Evolutionary conservation across 225 moss, liverwort and hornwort genomes (phyloP).

Genomic region (Asterella californica): DNA sequence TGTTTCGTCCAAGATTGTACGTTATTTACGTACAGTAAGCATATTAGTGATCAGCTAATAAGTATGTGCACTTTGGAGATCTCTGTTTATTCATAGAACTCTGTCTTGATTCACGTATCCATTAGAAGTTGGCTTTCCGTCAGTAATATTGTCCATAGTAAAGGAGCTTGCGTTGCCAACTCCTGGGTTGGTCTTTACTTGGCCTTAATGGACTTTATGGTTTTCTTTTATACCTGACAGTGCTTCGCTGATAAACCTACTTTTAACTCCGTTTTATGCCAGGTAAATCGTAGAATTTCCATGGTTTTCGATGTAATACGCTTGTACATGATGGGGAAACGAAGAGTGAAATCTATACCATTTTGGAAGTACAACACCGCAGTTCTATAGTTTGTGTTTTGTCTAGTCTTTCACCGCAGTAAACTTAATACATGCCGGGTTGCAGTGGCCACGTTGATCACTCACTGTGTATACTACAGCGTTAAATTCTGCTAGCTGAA

Average conservation of each 20-base stretch:
- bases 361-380: too few relatives aligned
- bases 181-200: background rate
- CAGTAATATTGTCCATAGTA: background rate
- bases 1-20: too few relatives aligned
- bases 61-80: too few relatives aligned
- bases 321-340: background rate
- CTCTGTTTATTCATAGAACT: too few relatives aligned
- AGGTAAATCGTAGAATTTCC: background rate
- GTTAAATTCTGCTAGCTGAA: too few relatives aligned
- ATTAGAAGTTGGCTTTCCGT: background rate
- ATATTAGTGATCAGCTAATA: too few relatives aligned
- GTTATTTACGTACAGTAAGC: too few relatives aligned
- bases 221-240: background rate
- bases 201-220: background rate
- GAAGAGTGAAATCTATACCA: background rate
- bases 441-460: background rate
- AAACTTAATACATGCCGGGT: background rate
- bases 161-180: background rate
- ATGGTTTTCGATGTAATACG: background rate
- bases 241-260: background rate
- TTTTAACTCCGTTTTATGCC: background rate
- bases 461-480: background rate
- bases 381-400: too few relatives aligned
- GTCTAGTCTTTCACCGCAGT: too few relatives aligned
- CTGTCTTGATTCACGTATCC: background rate